phyloP scores from a whole-genome alignment of 257 asterid genomes.

The Solanum gandarillasii region DNA sequence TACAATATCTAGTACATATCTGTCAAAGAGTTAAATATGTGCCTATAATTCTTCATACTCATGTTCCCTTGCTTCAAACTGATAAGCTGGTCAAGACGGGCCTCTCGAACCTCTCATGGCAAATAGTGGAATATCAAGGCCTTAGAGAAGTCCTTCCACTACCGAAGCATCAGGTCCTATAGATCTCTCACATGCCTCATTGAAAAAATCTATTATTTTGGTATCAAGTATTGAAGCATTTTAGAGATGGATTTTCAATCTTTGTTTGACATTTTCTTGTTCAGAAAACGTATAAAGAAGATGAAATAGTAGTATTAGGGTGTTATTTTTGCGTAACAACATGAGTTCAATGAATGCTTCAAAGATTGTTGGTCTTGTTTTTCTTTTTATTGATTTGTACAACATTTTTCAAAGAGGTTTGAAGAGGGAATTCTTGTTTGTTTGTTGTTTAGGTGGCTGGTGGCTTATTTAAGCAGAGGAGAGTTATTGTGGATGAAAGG shows the following conservation, averaged over 20 bases:
- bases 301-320: background rate
- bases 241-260: background rate
- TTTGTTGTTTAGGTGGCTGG: background rate
- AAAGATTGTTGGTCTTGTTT: background rate
- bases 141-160: no score
- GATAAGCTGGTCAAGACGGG: background rate
- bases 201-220: background rate
- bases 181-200: no score
- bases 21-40: background rate
- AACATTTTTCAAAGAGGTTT: background rate
- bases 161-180: no score
- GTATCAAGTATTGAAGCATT: background rate
- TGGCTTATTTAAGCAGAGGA: background rate
- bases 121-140: no score
- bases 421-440: background rate
- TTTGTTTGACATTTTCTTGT: background rate
- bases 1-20: background rate
- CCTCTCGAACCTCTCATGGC: no score
- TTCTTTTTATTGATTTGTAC: background rate
- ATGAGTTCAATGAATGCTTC: background rate
- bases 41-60: background rate
- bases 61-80: background rate
- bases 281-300: background rate
- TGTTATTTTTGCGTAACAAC: background rate
- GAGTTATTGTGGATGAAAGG: background rate